Base-by-base conservation (phyloP, 106 monocot species). In the Alisma plantagoaquatica region DNA sequence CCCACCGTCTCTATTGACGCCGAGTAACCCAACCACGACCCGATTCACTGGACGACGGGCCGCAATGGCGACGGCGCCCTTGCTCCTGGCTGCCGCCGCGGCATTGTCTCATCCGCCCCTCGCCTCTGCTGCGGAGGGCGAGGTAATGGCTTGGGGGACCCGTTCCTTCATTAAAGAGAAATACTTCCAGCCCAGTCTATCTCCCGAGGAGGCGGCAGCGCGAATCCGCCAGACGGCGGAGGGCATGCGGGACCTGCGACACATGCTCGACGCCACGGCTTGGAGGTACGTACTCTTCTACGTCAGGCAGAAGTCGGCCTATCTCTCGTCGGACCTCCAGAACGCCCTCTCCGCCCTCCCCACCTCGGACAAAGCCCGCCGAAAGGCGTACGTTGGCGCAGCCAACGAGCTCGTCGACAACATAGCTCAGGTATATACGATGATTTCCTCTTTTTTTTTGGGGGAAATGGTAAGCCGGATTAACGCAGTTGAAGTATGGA, bases 221-320 rank as follows among this genome's bases (percentile, higher is more conserved):
- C 64, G 93, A 23, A 93, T 87, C 56, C 35, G 69, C 31, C 93
- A 93, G 69, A 93, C 93, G 6, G 71, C 93, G 12, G 87, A 93
- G 51, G 87, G 83, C 49, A 49, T 87, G 50, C 41, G 52, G 14
- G 75, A 67, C 20, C 71, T 93, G 72, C 53, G 87, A 12, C 87
- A 69, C 54, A 93, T 93, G 93, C 77, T 93, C 4, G 83, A 93
- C 41, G 76, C 76, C 46, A 87, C 83, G 93, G 76, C 87, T 1
- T 93, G 93, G 93, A 65, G 60, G 59, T 91, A 91, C 64, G 79
- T 86, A 17, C 53, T 82, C 31, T 75, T 79, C 68, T 92, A 82
- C 60, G 58, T 87, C 28, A 42, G 87, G 12, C 72, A 72, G 48
- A 93, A 87, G 59, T 63, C 66, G 14, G 74, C 87, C 1, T 93